Base-by-base conservation (phyloP, 768 basidiomycete species). In the Suillus brevipes region DNA sequence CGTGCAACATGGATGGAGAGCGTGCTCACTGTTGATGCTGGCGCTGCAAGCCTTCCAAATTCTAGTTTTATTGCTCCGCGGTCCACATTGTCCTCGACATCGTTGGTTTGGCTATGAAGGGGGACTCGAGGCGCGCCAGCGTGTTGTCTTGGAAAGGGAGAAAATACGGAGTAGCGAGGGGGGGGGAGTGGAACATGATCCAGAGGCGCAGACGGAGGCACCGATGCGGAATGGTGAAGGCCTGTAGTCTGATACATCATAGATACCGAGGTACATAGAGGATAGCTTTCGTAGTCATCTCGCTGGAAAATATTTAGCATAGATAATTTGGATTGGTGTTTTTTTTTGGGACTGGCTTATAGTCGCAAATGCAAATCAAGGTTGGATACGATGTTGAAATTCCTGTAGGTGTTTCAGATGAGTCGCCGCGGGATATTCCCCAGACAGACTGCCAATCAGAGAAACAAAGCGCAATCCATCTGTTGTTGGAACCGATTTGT, bases 101-200 rank as follows among this genome's bases (percentile, higher is more conserved):
- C 77, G 83, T 47, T 89, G 89, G 88, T 78, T 89, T 70, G 88
- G 89, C 8, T 89, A 84, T 72, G 81, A 84, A 66, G 88, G 87
- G 9, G 87, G 88, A 6, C 68, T 81, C 31, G 79, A 81, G 70
- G 74, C 80, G 20, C 75, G 81, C 45, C 84, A 78, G 66, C 72
- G 70, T 6, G 77, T 81, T 20, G 72, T 82, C 18, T 75, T 59
- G 70, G 66, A 60, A 65, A 57, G 42, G 62, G 52, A 31, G 49
- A 18, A 62, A 28, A 23, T 53, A 56, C 13, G 45, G 50, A 31
- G 28, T 4, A 6, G 47, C 53, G 25, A 16, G 5, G 14, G 14
- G 10, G 16, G 50, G 28, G 45, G 42, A 50, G 47, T 49, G 45
- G 18, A 59, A 63, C 42, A 36, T 12, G 66, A 63, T 7, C n/a